Base-by-base conservation (phyloP, 768 basidiomycete species). In the Tylopilus sp. region DNA sequence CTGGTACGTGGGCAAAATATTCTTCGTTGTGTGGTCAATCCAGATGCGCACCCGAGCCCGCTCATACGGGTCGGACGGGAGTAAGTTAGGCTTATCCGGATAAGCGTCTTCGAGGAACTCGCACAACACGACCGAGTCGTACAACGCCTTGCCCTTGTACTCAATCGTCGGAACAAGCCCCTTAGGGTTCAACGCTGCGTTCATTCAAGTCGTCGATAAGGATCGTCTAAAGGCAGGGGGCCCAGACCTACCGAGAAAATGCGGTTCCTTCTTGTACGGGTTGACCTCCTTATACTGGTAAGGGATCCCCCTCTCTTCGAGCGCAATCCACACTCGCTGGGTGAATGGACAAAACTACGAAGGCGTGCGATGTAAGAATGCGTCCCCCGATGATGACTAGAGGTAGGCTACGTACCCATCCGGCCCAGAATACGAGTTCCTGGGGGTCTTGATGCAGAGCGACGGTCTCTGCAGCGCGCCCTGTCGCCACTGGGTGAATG, bases 281-380 rank as follows among this genome's bases (percentile, higher is more conserved):
- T 85, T 83, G 18, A 81, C 75, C 60, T 86, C 81, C 52, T 77
- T 76, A 62, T 84, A 85, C 53, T 83, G 82, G 59, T 87, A 88
- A 1, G 80, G 79, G 25, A 87, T 79, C 0, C 77, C 77, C 48
- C 75, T 79, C 61, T 86, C 85, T 60, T 88, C 84, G 4, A 88
- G 71, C 0, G 78, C 67, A 46, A 87, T 81, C 86, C 86, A 88
- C 12, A 72, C 71, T 10, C 85, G 73, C 61, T 82, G 81, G 20
- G 78, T 79, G 46, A 70, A 83, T 0, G 81, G 81, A 55, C 81
- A 83, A 64, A 84, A 84, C 65, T 68, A 5, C 6, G 7, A n/a
- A 2, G 35, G 17, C n/a, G n/a, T 17, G n/a, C 5, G 2, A 9
- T 3, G 41, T 3, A 3, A n/a, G n/a, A 18, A 4, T 0, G n/a